A percentile compares a stretch with the other conserved stretches of the same genome.
Conservation (phyloP, 768 basidiomycete genomes). For the Collybia sordida region DNA sequence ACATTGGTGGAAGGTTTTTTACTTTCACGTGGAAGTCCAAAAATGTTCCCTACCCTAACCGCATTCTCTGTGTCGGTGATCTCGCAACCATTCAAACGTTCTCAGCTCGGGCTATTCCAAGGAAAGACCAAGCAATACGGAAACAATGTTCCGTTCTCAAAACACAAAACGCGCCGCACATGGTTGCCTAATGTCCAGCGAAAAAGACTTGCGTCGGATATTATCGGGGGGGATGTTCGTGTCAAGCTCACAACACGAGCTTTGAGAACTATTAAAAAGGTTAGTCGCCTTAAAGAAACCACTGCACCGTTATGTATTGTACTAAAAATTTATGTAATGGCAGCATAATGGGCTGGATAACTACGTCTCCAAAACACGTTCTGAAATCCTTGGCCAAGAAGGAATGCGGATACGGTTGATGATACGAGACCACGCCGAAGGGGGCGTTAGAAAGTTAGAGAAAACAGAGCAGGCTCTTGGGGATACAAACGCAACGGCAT, state of each 20-base stretch:
- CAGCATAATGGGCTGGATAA: constrained; percentile 73
- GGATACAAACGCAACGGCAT: no score
- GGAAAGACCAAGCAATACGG: constrained; percentile 79
- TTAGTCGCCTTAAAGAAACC: constrained; percentile 22
- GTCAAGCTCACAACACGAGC: constrained; percentile 78
- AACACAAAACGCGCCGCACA: constrained; percentile 81
- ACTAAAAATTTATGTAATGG: no score
- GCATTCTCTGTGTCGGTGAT: constrained; percentile 30
- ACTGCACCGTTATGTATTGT: no score
- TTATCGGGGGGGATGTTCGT: constrained; percentile 53
- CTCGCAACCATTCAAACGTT: constrained; percentile 77
- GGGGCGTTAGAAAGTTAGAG: constrained; percentile 5
- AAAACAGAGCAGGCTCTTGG: constrained; percentile 3
- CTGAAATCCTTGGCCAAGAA: constrained; percentile 35
- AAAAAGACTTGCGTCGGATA: constrained; percentile 70
- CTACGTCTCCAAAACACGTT: constrained; percentile 55
- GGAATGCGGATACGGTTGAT: constrained; percentile 50
- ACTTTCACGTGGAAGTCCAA: not conserved
- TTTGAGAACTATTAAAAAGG: constrained; percentile 83
- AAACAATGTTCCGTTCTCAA: constrained; percentile 89
- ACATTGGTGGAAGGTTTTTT: no score
- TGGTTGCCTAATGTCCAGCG: constrained; percentile 89
- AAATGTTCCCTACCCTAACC: constrained; percentile 27
- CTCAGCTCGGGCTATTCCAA: constrained; percentile 80
- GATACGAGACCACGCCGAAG: constrained; percentile 21